Evolutionary conservation across 192 early-diverging fungal genomes (phyloP).

Genomic region (Entomortierella chlamydospora): DNA sequence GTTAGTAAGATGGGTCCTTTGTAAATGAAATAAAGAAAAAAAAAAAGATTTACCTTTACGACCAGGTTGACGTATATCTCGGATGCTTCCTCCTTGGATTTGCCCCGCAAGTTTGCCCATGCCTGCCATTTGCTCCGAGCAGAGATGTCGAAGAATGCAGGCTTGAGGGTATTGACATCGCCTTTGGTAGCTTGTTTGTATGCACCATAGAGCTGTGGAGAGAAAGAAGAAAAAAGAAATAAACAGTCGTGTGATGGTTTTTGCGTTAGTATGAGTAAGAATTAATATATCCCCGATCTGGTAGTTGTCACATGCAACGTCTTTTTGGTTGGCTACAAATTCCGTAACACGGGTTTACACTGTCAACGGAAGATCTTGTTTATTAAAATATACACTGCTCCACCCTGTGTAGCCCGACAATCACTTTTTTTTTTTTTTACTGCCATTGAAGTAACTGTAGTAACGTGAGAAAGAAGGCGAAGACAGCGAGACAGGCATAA

Average conservation of each 20-base stretch:
- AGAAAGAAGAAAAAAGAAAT: not conserved
- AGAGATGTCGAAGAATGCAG: constrained; percentile 44
- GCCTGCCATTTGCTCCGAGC: constrained; percentile 54
- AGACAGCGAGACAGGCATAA: no score
- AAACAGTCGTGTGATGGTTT: not conserved
- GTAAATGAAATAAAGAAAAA: not conserved
- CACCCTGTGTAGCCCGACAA: no score
- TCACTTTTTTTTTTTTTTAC: no score
- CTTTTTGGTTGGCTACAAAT: no score
- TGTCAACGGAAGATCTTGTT: no score
- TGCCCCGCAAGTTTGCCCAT: constrained; percentile 53
- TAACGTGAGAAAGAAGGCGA: no score
- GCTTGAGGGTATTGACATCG: constrained; percentile 31
- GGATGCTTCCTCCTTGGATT: constrained; percentile 21
- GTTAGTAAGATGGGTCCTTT: not conserved
- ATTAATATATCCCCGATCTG: no score
- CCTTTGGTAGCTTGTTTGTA: constrained; percentile 51
- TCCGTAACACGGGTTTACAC: no score
- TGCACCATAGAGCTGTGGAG: constrained; percentile 43
- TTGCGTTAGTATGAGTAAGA: not conserved
- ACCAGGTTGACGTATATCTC: constrained; percentile 41
- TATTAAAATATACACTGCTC: no score
- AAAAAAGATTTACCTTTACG: constrained; percentile 21
- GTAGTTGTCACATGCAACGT: not conserved
- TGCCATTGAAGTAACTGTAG: no score